These are phyloP conservation scores for Cladosporium sp. DNA, from an alignment of 2,329 filamentous ascomycete species.

Conservation along the genomic window DNA sequence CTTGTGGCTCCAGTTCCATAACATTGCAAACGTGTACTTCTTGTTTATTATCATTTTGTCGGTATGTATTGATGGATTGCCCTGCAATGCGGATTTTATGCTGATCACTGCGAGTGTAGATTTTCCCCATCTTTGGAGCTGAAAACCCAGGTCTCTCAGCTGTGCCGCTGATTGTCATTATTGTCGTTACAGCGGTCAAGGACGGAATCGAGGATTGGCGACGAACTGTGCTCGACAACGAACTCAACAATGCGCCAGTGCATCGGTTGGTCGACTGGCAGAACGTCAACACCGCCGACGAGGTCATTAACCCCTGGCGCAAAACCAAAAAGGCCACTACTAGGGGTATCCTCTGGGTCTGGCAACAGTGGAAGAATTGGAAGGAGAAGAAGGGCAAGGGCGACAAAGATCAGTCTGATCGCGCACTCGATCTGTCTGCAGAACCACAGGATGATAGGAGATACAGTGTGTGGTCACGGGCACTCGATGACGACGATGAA, in stretches of 20 bases:
- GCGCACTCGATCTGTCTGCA: slow-evolving; percentile 51
- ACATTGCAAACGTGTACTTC: slow-evolving; percentile 98
- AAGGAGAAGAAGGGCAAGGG: slow-evolving; percentile 48
- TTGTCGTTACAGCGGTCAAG: slow-evolving; percentile 85
- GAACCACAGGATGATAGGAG: slow-evolving; percentile 48
- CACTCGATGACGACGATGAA: slow-evolving; percentile 41
- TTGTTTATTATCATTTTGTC: slow-evolving; percentile 91
- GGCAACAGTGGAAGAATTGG: slow-evolving; percentile 46
- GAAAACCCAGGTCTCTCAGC: slow-evolving; percentile 86
- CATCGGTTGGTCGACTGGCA: slow-evolving; percentile 85
- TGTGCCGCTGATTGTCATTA: slow-evolving; percentile 89
- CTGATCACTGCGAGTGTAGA: slow-evolving; percentile 54
- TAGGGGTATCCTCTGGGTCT: slow-evolving; percentile 58
- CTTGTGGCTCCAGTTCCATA: slow-evolving; percentile 96
- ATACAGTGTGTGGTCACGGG: slow-evolving; percentile 49
- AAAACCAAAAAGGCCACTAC: slow-evolving; percentile 86
- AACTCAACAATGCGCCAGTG: slow-evolving; percentile 93
- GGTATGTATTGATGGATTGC: slow-evolving; percentile 59
- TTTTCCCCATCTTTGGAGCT: slow-evolving; percentile 94
- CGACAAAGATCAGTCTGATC: slow-evolving; percentile 53
- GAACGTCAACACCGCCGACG: slow-evolving; percentile 90
- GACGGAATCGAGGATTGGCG: slow-evolving; percentile 95
- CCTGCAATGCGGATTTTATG: slow-evolving; percentile 4
- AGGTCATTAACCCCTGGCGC: slow-evolving; percentile 83
- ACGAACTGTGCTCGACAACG: slow-evolving; percentile 84